Evolutionary conservation across 495 filamentous ascomycete species (phyloP), one percentile per base, ranked within the genome.

Genomic region (Lasiosphaeris hirsuta): DNA sequence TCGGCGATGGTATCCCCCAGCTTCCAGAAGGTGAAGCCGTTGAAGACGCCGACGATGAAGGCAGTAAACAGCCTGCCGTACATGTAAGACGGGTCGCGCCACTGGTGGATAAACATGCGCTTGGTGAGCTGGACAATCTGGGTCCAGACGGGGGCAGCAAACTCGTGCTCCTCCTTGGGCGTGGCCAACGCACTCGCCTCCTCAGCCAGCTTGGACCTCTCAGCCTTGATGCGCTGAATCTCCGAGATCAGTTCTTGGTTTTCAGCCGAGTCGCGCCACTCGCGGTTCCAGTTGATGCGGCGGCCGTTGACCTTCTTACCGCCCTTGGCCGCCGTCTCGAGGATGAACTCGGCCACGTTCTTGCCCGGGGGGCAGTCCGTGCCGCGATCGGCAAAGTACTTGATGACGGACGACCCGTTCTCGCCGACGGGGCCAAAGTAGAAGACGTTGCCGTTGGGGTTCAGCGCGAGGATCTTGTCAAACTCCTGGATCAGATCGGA

Each of bases 1-100:
- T 88, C 86, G 36, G 80, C 75, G 3, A 89, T 71, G 1, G 78
- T 81, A 65, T 84, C 74, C 11, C 86, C 86, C 18, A 93, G 77
- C 63, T 85, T 77, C 75, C 81, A 94, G 75, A 94, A 96, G 13
- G 91, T 92, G 68, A 95, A 94, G n/a, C 88, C 87, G 69, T 89
- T 90, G 76, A 92, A 92, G 11, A 92, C 36, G 67, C 74, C 95
- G 11, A 70, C 47, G 15, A 75, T 55, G 7, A 78, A 58, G 2
- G 69, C 51, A 0, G 91, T 43, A 81, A 87, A 54, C 82, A 78
- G 57, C 56, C 82, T 80, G 3, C 86, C 84, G 65, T 87, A 89
- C 11, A 94, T 78, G 63, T 96, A 96, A 0, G 79, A 76, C 0
- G 89, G 88, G 19, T 84, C 86, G 19, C 90, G 84, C 86, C 87